Percentiles rank a stretch among this genome's conserved stretches.
These are phyloP conservation scores for Mucor saturninus DNA, from an alignment of 371 early-diverging fungal genomes.

Conservation along the genomic window DNA sequence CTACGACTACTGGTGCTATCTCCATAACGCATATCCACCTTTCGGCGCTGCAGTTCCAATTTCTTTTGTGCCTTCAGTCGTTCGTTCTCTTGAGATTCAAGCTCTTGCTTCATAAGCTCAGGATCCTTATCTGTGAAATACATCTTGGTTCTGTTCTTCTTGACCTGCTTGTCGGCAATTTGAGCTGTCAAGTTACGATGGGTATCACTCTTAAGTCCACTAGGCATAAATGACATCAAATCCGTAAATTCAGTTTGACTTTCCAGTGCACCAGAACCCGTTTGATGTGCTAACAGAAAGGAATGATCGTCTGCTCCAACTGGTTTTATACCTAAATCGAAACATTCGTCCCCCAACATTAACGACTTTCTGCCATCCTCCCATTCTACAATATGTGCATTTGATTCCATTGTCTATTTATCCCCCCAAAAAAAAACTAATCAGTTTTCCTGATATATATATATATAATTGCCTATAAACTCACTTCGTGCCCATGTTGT, in stretches of 20 bases:
- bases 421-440: neutral
- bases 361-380: conserved; percentile 79
- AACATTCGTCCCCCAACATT: conserved; percentile 77
- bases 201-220: conserved; percentile 59
- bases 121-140: conserved; percentile 68
- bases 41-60: conserved; percentile 45
- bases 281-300: conserved; percentile 71
- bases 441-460: conserved; percentile 10
- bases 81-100: conserved; percentile 48
- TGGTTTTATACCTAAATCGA: conserved; percentile 66
- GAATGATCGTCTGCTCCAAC: conserved; percentile 62
- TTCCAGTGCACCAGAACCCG: conserved; percentile 67
- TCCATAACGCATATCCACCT: conserved; percentile 36
- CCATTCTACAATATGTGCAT: conserved; percentile 85
- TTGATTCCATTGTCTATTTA: conserved; percentile 65
- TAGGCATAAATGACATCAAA: conserved; percentile 75
- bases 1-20: conserved; percentile 19
- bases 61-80: conserved; percentile 51
- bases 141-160: conserved; percentile 68
- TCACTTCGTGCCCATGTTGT: conserved; percentile 44
- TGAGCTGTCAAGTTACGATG: conserved; percentile 71
- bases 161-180: conserved; percentile 70
- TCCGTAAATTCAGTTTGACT: conserved; percentile 70
- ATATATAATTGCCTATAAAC: conserved; percentile 1
- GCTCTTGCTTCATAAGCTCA: conserved; percentile 46